Evolutionary conservation across 2,329 filamentous ascomycete genomes (phyloP), one percentile per base, ranked within the genome.

Genomic region (Curvularia hawaiiensis): DNA sequence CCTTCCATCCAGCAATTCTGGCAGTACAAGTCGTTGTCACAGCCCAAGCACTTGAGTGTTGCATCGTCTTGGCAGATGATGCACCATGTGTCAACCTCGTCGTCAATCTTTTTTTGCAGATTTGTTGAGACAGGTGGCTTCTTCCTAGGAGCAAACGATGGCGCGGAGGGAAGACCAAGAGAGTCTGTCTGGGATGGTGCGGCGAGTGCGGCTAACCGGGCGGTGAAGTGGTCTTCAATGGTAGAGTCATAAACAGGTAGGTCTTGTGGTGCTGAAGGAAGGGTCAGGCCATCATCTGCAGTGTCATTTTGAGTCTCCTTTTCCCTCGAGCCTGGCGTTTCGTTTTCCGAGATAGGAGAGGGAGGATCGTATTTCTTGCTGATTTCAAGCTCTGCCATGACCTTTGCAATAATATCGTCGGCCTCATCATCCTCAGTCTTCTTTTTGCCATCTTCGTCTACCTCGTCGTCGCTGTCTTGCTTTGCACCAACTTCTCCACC

Each of bases 31-130:
- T 93, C 84, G 1, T 79, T 80, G 51, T 82, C 87, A 67, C 92
- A 96, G 3, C 88, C 90, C 0, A 87, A 71, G 71, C 92, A 96
- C 56, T 83, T 82, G 28, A 95, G 77, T 3, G 86, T 87, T 0
- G 89, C 91, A 69, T 95, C 90, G 57, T 92, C 90, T 46, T 89
- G 86, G 71, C 92, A 96, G 10, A 95, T 92, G 31, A 88, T 84
- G 73, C 92, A 96, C 90, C 91, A 96, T 1, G 83, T 85, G 41
- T 88, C 86, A 60, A 88, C 82, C 66, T 94, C 90, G 33, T 89
- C 88, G 65, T 93, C 88, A 0, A 87, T 85, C 69, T 77, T 79
- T 47, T 70, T 72, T n/a, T 75, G 68, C 14, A 76, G 48, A 48
- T 67, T 79, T 7, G 73, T 70, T 45, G 72, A 71, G 1, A 73